A percentile compares a stretch with the other conserved stretches of the same genome.
Evolutionary conservation across 176 grass and related monocot species (phyloP).

Genomic region (Stipa capillata): DNA sequence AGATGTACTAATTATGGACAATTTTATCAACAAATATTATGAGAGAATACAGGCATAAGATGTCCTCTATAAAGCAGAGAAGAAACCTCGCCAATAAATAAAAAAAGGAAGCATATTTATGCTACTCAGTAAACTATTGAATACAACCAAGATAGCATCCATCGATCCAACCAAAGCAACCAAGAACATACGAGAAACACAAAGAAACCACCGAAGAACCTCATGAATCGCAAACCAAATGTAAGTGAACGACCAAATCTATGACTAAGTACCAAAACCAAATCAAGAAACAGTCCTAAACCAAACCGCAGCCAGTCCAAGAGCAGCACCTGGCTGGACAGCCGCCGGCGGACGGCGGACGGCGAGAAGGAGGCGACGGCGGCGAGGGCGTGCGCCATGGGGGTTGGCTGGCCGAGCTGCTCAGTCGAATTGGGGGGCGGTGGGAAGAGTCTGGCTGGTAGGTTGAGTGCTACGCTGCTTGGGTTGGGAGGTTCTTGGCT

Average conservation of each 20-base stretch:
- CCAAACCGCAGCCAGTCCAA: background rate
- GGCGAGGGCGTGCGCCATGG: conserved; percentile 39
- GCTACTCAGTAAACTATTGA: background rate
- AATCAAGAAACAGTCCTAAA: background rate
- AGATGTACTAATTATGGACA: background rate
- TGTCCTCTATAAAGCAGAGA: background rate
- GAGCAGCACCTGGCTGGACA: conserved; percentile 28
- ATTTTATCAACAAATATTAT: background rate
- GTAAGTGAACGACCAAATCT: background rate
- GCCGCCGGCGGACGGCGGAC: conserved; percentile 6
- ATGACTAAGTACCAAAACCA: background rate
- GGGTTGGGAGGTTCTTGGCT: background rate
- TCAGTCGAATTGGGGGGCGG: conserved; percentile 6
- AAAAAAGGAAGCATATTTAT: background rate
- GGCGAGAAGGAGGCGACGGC: conserved; percentile 21
- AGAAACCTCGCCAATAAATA: background rate
- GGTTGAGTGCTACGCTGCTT: background rate
- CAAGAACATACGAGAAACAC: background rate
- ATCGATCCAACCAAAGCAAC: background rate
- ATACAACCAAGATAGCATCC: background rate
- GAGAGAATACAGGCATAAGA: background rate
- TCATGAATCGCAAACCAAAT: background rate
- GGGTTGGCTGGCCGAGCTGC: background rate
- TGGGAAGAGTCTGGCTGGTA: background rate
- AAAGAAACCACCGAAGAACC: background rate